Conservation (phyloP, 2,329 filamentous ascomycete species). For the Hypoxylon sp. region DNA sequence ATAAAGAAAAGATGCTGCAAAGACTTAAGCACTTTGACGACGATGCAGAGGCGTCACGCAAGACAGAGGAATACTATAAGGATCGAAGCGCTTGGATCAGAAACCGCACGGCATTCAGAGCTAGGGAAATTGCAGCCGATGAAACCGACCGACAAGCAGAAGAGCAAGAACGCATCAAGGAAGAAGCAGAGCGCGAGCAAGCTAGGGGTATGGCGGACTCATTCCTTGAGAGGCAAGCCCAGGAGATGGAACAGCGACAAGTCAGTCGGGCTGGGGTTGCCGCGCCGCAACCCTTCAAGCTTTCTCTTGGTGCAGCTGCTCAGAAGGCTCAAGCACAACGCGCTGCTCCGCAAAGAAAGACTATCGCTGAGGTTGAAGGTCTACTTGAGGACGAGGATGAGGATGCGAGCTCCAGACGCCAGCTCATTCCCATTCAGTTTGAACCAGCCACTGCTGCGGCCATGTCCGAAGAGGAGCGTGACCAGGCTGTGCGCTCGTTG, state of each 20-base stretch:
- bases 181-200: conserved; percentile 80
- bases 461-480: conserved; percentile 89
- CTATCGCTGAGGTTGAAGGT: conserved; percentile 93
- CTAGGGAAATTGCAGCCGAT: conserved; percentile 81
- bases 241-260: conserved; percentile 75
- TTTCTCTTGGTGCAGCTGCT: conserved; percentile 90
- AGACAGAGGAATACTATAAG: conserved; percentile 85
- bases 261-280: conserved; percentile 56
- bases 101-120: conserved; percentile 80
- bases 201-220: conserved; percentile 89
- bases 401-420: conserved; percentile 76
- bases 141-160: conserved; percentile 87
- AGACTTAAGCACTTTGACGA: conserved; percentile 89
- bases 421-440: conserved; percentile 86
- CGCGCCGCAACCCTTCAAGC: conserved; percentile 86
- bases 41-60: conserved; percentile 81
- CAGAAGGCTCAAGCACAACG: conserved; percentile 76
- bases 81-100: conserved; percentile 89
- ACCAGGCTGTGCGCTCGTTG: conserved; percentile 83
- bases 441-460: conserved; percentile 76
- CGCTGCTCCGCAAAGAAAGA: conserved; percentile 75
- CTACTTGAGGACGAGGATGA: conserved; percentile 96
- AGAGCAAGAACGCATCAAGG: conserved; percentile 78
- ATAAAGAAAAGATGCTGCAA: conserved; percentile 77
- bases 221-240: conserved; percentile 87